Percentiles rank a stretch among this genome's conserved stretches.
phyloP scores from a whole-genome alignment of 495 filamentous ascomycete species.

The Apodospora peruviana region DNA sequence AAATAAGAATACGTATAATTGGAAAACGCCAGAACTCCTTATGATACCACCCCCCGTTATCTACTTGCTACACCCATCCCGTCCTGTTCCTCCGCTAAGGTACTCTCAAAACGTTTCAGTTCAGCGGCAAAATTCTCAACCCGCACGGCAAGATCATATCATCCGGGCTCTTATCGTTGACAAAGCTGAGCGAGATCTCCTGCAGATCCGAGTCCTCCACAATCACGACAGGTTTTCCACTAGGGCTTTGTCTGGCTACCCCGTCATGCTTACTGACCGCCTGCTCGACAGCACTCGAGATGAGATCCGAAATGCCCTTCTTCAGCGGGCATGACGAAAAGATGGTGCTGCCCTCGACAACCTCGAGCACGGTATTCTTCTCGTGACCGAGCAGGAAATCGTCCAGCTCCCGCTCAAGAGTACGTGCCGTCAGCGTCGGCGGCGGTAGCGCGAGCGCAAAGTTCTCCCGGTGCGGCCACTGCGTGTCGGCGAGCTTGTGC shows the following conservation, averaged over 20 bases:
- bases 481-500: slow-evolving; percentile 21
- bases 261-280: slow-evolving; percentile 5
- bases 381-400: slow-evolving; percentile 8
- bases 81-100: no score
- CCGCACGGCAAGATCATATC: slow-evolving; percentile 23
- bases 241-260: neutral
- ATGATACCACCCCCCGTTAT: no score
- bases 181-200: slow-evolving; percentile 24
- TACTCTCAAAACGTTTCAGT: neutral
- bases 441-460: neutral
- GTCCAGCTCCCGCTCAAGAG: slow-evolving; percentile 11
- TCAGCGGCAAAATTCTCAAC: slow-evolving; percentile 24
- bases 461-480: slow-evolving; percentile 17
- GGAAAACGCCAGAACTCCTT: no score
- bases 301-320: slow-evolving; percentile 16
- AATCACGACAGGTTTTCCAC: neutral
- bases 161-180: slow-evolving; percentile 19
- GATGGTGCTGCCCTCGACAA: slow-evolving; percentile 16
- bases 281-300: slow-evolving; percentile 14
- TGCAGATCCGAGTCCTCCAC: slow-evolving; percentile 18
- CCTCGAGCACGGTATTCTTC: slow-evolving; percentile 12
- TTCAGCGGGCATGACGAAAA: slow-evolving; percentile 19
- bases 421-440: neutral
- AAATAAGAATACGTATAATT: no score
- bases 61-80: no score